Evolutionary conservation across 1,139 yeast genomes (phyloP), one percentile per base, ranked within the genome.

Genomic region (Candida freyschussii): DNA sequence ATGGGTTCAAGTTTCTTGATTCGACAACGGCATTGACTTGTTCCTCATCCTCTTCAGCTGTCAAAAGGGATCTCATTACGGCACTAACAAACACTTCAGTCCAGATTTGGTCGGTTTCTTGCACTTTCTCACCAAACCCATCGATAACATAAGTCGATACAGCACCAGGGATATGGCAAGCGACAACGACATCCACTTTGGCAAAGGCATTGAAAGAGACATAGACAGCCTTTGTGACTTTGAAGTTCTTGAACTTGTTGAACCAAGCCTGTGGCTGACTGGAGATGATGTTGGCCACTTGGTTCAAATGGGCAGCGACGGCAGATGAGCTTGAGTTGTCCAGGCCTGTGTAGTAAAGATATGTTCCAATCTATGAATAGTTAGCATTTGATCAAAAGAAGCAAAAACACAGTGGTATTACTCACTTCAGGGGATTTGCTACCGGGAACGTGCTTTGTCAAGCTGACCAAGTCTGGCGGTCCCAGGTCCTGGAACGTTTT

Each of bases 381-480:
- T 17, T 30, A 17, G 37, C 21, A 12, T 50, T 45, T 21, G 40
- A 45, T 22, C 29, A 26, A 21, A 21, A 17, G 27, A 28, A 30
- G 9, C 21, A 18, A 20, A 26, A 10, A 27, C 13, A 13, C n/a
- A n/a, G n/a, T n/a, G n/a, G n/a, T n/a, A 21, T n/a, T 5, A 40
- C 39, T 24, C 34, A 35, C 42, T 34, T 40, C 53, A 12, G 39
- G 30, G 20, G 32, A 31, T 26, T 40, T 40, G 14, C 53, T 45
- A 1, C 53, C 48, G 9, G 56, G 56, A 8, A 55, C 34, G 27
- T 58, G 56, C 48, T 75, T 78, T 23, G 77, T 61, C 30, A 80
- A 50, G 43, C 84, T 85, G 34, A 94, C 84, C 43, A 91, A 66
- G 62, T 91, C 98, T 8, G 96, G 93, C 0, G 97, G 96, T 2